Evolutionary conservation across 805 yeast genomes (phyloP).

Genomic region (Candida maesae): DNA sequence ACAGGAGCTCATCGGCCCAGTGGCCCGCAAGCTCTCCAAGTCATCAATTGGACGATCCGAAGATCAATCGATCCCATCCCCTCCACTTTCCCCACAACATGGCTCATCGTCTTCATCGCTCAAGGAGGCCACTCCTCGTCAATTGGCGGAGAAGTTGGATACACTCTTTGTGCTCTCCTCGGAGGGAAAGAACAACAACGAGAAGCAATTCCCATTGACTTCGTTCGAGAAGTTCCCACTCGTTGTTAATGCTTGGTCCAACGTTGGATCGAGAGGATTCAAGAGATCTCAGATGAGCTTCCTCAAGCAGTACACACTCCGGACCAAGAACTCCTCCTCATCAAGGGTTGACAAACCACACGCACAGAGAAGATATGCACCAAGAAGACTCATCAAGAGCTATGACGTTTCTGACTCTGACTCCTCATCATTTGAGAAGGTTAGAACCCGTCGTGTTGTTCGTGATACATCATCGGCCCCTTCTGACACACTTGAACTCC

Average conservation of each 20-base stretch:
- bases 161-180: slow-evolving; percentile 15
- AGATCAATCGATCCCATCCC: slow-evolving; percentile 38
- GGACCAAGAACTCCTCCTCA: slow-evolving; percentile 18
- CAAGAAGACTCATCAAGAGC: slow-evolving; percentile 21
- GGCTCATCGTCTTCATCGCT: slow-evolving; percentile 7
- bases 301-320: slow-evolving; percentile 43
- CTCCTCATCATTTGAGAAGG: slow-evolving; percentile 39
- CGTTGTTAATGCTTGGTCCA: slow-evolving; percentile 49
- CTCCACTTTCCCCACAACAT: slow-evolving; percentile 43
- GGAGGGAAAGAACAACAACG: slow-evolving; percentile 1
- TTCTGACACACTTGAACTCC: slow-evolving; percentile 16
- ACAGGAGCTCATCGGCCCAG: slow-evolving; percentile 13
- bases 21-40: slow-evolving; percentile 26
- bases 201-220: slow-evolving; percentile 44
- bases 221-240: slow-evolving; percentile 42
- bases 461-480: slow-evolving; percentile 32
- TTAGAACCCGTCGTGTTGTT: slow-evolving; percentile 57
- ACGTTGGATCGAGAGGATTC: slow-evolving; percentile 39
- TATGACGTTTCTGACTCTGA: slow-evolving; percentile 30
- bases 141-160: slow-evolving; percentile 14
- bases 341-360: slow-evolving; percentile 15
- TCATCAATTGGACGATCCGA: slow-evolving; percentile 23
- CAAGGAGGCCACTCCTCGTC: slow-evolving; percentile 10
- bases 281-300: slow-evolving; percentile 49
- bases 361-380: slow-evolving; percentile 17